A percentile compares a stretch with the other conserved stretches of the same genome.
Conservation (phyloP, 331 rosid species). For the Quercus lobata region DNA sequence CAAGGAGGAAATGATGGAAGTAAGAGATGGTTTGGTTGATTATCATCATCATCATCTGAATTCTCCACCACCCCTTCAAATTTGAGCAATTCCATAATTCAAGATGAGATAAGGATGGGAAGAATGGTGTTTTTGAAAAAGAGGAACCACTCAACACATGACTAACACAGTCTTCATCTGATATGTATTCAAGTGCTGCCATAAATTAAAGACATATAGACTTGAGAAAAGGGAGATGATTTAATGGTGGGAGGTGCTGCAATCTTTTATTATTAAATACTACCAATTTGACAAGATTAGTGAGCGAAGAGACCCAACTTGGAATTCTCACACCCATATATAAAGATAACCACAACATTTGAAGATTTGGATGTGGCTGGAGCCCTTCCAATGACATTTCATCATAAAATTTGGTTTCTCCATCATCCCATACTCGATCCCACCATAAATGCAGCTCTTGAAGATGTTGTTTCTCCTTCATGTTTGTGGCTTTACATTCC, state of each 20-base stretch:
- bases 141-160: too few species aligned
- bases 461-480: not conserved
- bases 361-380: too few species aligned
- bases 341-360: too few species aligned
- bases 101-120: constrained; percentile 19
- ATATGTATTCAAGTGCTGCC: constrained; percentile 4
- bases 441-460: constrained; percentile 9
- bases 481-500: not conserved
- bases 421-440: not conserved
- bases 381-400: not conserved
- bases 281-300: constrained; percentile 1
- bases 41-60: too few species aligned
- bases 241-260: not conserved
- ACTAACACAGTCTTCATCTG: too few species aligned
- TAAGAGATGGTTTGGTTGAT: too few species aligned
- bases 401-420: not conserved
- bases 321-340: too few species aligned
- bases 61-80: constrained; percentile 21
- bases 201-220: constrained; percentile 5
- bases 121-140: not conserved
- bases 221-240: not conserved
- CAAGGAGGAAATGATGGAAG: not conserved
- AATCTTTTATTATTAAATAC: not conserved
- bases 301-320: not conserved
- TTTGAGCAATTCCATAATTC: constrained; percentile 18